These are phyloP conservation scores for Saturnispora diversa DNA, from an alignment of 805 yeast genomes.

Conservation along the genomic window DNA sequence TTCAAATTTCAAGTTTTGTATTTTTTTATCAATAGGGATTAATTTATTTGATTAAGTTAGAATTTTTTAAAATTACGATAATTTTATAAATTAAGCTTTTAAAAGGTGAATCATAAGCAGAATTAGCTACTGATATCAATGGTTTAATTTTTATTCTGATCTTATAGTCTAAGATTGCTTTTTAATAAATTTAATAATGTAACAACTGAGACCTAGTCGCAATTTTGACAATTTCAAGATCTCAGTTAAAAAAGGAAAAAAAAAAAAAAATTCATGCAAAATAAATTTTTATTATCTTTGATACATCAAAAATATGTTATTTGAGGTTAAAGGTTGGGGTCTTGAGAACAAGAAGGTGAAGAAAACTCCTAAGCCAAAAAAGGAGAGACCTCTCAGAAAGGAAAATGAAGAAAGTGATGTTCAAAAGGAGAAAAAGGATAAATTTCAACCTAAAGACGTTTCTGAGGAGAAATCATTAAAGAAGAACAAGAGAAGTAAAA, in stretches of 20 bases:
- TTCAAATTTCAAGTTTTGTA: too few relatives aligned
- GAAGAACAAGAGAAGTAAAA: slow-evolving; percentile 8
- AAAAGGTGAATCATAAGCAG: too few relatives aligned
- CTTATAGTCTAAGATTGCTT: too few relatives aligned
- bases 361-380: slow-evolving; percentile 29
- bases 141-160: too few relatives aligned
- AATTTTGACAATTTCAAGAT: too few relatives aligned
- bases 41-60: too few relatives aligned
- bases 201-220: too few relatives aligned
- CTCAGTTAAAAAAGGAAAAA: not conserved
- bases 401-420: slow-evolving; percentile 13
- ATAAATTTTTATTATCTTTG: not conserved
- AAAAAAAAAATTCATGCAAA: not conserved
- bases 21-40: too few relatives aligned
- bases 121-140: too few relatives aligned
- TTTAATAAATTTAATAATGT: too few relatives aligned
- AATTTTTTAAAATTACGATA: too few relatives aligned
- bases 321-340: slow-evolving; percentile 80
- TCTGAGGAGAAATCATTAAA: not conserved
- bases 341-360: slow-evolving; percentile 47
- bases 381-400: slow-evolving; percentile 16
- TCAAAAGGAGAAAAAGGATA: slow-evolving; percentile 9
- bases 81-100: too few relatives aligned
- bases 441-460: not conserved
- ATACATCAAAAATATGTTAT: slow-evolving; percentile 30